Evolutionary conservation across 2,329 filamentous ascomycete species (phyloP), one percentile per base, ranked within the genome.

Genomic region (Cercospora zeina): DNA sequence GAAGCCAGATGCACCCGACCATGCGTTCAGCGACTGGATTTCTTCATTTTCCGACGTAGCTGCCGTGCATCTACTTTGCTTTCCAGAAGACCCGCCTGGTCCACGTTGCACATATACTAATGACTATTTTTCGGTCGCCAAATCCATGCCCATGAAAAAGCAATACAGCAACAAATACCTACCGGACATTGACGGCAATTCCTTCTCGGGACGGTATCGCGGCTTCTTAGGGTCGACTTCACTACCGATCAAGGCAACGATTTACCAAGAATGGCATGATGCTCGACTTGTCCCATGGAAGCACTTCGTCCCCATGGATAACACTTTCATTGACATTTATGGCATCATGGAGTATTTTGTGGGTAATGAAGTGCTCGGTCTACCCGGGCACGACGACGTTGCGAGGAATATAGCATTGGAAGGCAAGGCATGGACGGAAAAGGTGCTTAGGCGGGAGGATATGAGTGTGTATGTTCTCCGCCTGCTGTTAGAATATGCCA

Each of bases 381-480:
- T 73, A 19, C 69, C 63, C 1, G 74, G 73, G 0, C 77, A 77
- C 51, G 88, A 91, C 69, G 75, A 76, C 1, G 80, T 79, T 2
- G 89, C 87, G 0, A 78, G 84, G 73, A 81, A 78, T 72, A 89
- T 93, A 69, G 89, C 89, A 11, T 75, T 78, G 47, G 83, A 82
- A 3, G 88, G 89, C 2, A 85, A 87, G 71, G 78, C 80, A 33
- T 92, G 89, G 89, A 87, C 88, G 0, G 83, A 86, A 64, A 83
- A 80, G 72, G 87, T 84, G 11, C 68, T 92, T 16, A 79, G 87
- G 63, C 85, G 83, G 69, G 87, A 88, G 72, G 91, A 95, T 70
- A 90, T 89, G 84, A 88, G 92, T 74, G 83, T 91, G 7, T 95
- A 95, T 71, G 80, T 93, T 69, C 93, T 93, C 71, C 79, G 90